Percentiles rank a stretch among this genome's conserved stretches.
phyloP scores from a whole-genome alignment of 768 basidiomycete species.

The Mrakia blollopis region DNA sequence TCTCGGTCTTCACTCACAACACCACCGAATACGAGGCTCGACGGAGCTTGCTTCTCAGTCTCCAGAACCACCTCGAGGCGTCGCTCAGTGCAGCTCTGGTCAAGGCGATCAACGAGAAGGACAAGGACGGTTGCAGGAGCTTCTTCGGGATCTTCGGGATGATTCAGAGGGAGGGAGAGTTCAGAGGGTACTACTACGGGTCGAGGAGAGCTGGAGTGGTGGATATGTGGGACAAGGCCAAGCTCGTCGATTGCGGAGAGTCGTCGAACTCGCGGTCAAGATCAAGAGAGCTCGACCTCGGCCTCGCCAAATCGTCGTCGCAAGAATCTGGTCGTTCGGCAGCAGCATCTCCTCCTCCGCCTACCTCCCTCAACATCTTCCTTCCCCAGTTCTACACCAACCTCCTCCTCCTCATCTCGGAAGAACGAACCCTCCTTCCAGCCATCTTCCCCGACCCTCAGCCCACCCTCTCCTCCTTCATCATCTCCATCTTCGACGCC shows the following conservation, averaged over 20 bases:
- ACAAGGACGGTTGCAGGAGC: constrained; percentile 62
- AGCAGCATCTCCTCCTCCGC: not conserved
- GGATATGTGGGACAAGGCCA: constrained; percentile 62
- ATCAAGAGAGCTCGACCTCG: not conserved
- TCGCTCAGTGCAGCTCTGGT: constrained; percentile 54
- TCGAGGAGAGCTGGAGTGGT: constrained; percentile 64
- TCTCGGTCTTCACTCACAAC: constrained; percentile 89
- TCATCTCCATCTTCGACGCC: constrained; percentile 71
- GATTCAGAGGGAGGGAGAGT: constrained; percentile 88
- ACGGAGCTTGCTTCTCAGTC: constrained; percentile 75
- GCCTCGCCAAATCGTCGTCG: constrained; percentile 10
- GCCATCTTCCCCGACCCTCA: constrained; percentile 84
- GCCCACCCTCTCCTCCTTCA: constrained; percentile 68
- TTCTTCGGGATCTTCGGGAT: constrained; percentile 83
- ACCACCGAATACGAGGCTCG: constrained; percentile 77
- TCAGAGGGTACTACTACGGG: constrained; percentile 89
- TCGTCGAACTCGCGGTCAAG: constrained; percentile 4
- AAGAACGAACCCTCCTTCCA: constrained; percentile 66
- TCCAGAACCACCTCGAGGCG: constrained; percentile 94
- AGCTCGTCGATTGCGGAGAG: constrained; percentile 45
- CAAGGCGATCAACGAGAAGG: constrained; percentile 73
- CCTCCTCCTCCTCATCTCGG: constrained; percentile 57
- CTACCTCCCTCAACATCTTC: constrained; percentile 49
- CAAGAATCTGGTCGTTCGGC: not conserved
- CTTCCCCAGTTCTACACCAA: constrained; percentile 68